Base-by-base conservation (phyloP, 495 filamentous ascomycete species). In the Pyronema domesticum region DNA sequence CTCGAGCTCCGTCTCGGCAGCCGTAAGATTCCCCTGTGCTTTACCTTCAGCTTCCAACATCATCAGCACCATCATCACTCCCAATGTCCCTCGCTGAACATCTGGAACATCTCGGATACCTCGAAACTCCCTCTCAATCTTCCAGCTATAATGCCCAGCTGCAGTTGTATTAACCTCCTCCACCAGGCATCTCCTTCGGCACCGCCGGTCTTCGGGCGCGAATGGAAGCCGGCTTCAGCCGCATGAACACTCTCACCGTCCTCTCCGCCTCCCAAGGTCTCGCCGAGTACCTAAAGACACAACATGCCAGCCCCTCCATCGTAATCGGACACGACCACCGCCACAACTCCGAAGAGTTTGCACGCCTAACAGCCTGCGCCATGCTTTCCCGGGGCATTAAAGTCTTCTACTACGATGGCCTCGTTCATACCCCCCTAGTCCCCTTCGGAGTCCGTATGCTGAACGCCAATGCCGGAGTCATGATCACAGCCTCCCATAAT, bases 251-350 rank as follows among this genome's bases (percentile, higher is more conserved):
- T 18, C 62, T 84, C 51, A 85, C 80, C 0, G 76, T 85, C 46
- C 82, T 85, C 37, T 81, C 84, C 64, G 78, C 82, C 44, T 82
- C 82, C 0, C 81, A 85, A 67, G 82, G 82, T 0, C 69, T 84
- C 15, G 82, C 81, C 14, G 74, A 71, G 54, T 81, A 81, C 58
- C 69, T 86, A 33, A 65, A 73, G 30, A 23, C 43, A 33, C 10
- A 14, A 7, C 6, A 7, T 11, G n/a, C 3, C 1, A 1, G 3
- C 7, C 7, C 52, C 2, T 65, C 72, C 39, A 60, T 69, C 45
- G 78, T 85, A 23, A 76, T 86, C 58, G 81, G 80, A 35, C 70
- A 79, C 58, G 81, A 86, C 69, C 79, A 80, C 43, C 75, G 81
- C 37, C 73, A 83, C 62, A 80, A 83, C 57, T 83, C 80, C 5